Percentiles rank a stretch among this genome's conserved stretches.
These are phyloP conservation scores for Saturnispora mendoncae DNA, from an alignment of 805 yeast species.

Conservation along the genomic window DNA sequence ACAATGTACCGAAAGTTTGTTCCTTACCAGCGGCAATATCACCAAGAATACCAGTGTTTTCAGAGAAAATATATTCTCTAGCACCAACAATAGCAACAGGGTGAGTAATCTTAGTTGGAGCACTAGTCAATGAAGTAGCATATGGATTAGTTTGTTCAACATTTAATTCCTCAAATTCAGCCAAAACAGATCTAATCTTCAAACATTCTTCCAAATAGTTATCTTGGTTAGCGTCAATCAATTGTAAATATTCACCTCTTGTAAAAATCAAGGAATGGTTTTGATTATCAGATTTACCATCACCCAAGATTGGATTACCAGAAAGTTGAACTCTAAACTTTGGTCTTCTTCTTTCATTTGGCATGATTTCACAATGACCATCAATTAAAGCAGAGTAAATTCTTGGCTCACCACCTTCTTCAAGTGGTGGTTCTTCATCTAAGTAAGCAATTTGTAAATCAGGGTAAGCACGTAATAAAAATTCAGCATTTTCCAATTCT, in stretches of 20 bases:
- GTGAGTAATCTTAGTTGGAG: conserved; percentile 41
- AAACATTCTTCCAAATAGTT: conserved; percentile 79
- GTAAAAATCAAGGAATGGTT: conserved; percentile 71
- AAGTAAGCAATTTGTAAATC: conserved; percentile 85
- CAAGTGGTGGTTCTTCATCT: conserved; percentile 81
- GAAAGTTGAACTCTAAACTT: conserved; percentile 69
- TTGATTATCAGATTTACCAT: conserved; percentile 84
- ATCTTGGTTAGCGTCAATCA: conserved; percentile 83
- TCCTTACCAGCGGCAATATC: conserved; percentile 89
- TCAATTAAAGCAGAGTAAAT: conserved; percentile 72
- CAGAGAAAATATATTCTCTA: conserved; percentile 80
- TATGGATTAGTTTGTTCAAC: conserved; percentile 76
- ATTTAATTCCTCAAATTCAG: conserved; percentile 72
- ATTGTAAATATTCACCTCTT: conserved; percentile 79
- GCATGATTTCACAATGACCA: conserved; percentile 68
- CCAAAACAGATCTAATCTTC: conserved; percentile 71
- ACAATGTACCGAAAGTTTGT: conserved; percentile 80
- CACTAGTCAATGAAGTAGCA: conserved; percentile 56
- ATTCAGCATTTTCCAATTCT: conserved; percentile 73
- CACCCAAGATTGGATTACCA: conserved; percentile 81
- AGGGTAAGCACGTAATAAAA: conserved; percentile 75
- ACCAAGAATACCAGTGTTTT: conserved; percentile 77
- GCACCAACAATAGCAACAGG: conserved; percentile 87
- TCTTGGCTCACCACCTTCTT: conserved; percentile 61
- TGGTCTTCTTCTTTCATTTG: conserved; percentile 67